Conservation (phyloP, 441 rosid genomes). For the Euphorbia schlechtendalii region DNA sequence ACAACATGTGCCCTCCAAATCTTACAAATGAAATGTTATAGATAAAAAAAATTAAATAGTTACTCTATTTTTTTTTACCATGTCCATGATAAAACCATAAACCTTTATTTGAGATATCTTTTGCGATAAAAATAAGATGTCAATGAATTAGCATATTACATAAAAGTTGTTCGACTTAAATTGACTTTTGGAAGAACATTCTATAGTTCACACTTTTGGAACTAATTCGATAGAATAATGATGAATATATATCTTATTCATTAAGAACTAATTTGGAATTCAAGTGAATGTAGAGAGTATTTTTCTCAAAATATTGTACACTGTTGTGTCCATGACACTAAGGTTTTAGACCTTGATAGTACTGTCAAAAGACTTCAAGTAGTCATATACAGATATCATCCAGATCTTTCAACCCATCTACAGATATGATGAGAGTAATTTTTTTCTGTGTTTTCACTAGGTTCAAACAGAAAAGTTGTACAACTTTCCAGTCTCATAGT, state of each 20-base stretch:
- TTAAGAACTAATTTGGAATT: too few species aligned
- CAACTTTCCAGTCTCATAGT: not conserved
- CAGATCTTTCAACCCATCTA: not conserved
- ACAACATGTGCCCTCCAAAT: not conserved
- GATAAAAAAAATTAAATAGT: not conserved
- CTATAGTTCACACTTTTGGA: not conserved
- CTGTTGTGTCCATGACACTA: too few species aligned
- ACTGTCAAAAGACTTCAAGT: not conserved
- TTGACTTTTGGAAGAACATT: not conserved
- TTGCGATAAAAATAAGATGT: not conserved
- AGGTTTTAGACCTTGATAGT: not conserved
- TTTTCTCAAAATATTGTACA: too few species aligned
- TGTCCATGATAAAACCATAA: not conserved
- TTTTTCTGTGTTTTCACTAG: not conserved
- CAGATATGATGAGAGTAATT: not conserved
- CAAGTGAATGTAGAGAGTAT: too few species aligned
- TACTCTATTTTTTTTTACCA: not conserved
- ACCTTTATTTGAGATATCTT: not conserved
- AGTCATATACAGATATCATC: not conserved
- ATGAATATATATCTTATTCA: not conserved
- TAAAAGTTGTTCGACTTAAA: not conserved
- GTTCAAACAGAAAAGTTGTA: not conserved
- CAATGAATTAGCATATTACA: not conserved
- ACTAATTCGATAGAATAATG: not conserved
- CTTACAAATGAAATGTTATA: not conserved